Evolutionary conservation across 2,329 filamentous ascomycete species (phyloP).

Genomic region (Hawksworthiomyces lignivorus): DNA sequence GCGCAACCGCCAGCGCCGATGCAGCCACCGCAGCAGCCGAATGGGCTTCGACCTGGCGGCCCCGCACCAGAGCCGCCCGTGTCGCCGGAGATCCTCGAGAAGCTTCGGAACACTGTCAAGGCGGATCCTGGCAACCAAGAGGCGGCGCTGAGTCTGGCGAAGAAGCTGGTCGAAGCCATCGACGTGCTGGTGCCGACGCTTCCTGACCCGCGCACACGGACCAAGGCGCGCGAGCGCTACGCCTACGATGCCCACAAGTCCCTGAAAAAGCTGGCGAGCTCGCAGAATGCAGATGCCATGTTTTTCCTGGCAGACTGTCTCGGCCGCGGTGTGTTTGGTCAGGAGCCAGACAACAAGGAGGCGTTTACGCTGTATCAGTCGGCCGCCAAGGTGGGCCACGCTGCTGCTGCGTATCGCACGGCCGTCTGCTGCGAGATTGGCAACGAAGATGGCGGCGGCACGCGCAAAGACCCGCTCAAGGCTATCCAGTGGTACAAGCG

Average conservation of each 20-base stretch:
- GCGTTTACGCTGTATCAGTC: conserved; percentile 91
- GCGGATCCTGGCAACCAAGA: conserved; percentile 64
- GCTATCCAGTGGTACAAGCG: conserved; percentile 98
- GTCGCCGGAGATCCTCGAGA: conserved; percentile 70
- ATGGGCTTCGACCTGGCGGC: not conserved
- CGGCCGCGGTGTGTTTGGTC: conserved; percentile 70
- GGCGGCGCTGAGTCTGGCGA: conserved; percentile 65
- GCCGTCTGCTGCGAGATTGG: conserved; percentile 97
- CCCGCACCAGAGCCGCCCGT: conserved; percentile 43
- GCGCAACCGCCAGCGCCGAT: conserved; percentile 20
- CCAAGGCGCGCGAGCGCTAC: conserved; percentile 75
- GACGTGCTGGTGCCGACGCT: conserved; percentile 60
- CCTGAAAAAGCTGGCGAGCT: conserved; percentile 74
- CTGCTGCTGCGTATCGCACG: conserved; percentile 82
- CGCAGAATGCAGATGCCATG: conserved; percentile 76
- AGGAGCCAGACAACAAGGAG: conserved; percentile 79
- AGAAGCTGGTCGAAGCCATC: conserved; percentile 79
- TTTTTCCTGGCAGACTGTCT: conserved; percentile 89
- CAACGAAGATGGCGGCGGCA: conserved; percentile 87
- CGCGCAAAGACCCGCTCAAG: conserved; percentile 81
- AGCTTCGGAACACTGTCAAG: conserved; percentile 61
- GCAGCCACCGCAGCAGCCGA: conserved; percentile 16
- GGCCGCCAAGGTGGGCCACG: conserved; percentile 81
- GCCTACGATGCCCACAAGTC: conserved; percentile 81
- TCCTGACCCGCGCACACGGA: conserved; percentile 62